Percentiles rank a stretch among this genome's conserved stretches.
Evolutionary conservation across 2,329 filamentous ascomycete species (phyloP).

Genomic region (Colletotrichum trifolii): DNA sequence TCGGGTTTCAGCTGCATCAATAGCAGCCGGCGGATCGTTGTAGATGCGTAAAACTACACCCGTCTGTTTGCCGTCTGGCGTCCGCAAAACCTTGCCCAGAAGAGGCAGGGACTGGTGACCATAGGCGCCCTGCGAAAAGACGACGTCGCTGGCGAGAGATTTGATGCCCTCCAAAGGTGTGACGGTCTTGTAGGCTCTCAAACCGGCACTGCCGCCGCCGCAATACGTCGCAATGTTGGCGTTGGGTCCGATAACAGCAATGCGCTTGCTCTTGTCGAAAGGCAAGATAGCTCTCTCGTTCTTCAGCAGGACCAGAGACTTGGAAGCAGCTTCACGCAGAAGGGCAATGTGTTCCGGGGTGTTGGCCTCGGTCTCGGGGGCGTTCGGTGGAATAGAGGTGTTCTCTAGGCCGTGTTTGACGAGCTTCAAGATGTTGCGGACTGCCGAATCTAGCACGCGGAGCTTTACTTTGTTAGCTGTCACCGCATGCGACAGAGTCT

Average conservation of each 20-base stretch:
- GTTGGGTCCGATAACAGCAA: slow-evolving; percentile 66
- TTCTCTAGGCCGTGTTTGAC: slow-evolving; percentile 54
- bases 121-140: slow-evolving; percentile 43
- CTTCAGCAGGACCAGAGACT: slow-evolving; percentile 77
- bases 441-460: slow-evolving; percentile 61
- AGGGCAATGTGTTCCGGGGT: slow-evolving; percentile 71
- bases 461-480: slow-evolving; percentile 66
- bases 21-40: slow-evolving; percentile 36
- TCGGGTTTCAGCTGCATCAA: slow-evolving; percentile 6
- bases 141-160: slow-evolving; percentile 37
- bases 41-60: slow-evolving; percentile 44
- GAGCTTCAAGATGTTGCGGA: slow-evolving; percentile 46
- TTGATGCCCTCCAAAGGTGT: slow-evolving; percentile 46
- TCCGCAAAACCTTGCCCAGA: slow-evolving; percentile 40
- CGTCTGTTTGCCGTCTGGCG: slow-evolving; percentile 36
- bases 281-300: slow-evolving; percentile 75
- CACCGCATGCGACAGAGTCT: slow-evolving; percentile 61
- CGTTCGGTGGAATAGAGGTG: slow-evolving; percentile 61
- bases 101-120: slow-evolving; percentile 47
- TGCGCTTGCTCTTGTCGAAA: slow-evolving; percentile 50
- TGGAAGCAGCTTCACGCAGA: slow-evolving; percentile 29
- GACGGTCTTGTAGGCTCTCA: slow-evolving; percentile 46
- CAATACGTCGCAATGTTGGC: slow-evolving; percentile 51
- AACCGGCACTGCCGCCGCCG: slow-evolving; percentile 47
- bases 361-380: slow-evolving; percentile 64